phyloP scores from a whole-genome alignment of 2,329 filamentous ascomycete species.

The Fusarium sulawesiense region DNA sequence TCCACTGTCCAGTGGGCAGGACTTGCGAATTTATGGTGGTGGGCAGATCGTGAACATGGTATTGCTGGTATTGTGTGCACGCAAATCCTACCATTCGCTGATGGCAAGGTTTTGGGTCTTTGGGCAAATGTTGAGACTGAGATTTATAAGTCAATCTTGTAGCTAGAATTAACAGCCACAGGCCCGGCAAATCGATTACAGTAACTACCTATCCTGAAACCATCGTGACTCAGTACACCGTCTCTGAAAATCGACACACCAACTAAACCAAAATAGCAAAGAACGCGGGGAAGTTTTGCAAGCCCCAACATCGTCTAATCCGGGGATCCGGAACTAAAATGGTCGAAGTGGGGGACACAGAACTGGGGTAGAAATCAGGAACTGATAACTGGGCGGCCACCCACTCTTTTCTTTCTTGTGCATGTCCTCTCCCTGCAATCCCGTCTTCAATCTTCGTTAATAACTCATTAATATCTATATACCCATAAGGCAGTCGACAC shows the following conservation, averaged over 20 bases:
- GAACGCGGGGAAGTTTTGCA: slow-evolving; percentile 23
- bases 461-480: background rate
- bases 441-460: background rate
- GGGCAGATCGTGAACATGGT: slow-evolving; percentile 69
- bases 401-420: background rate
- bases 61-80: slow-evolving; percentile 64
- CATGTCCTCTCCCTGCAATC: background rate
- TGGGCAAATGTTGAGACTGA: slow-evolving; percentile 55
- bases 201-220: background rate
- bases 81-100: slow-evolving; percentile 64
- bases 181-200: background rate
- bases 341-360: background rate
- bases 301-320: slow-evolving; percentile 7
- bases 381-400: background rate
- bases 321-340: slow-evolving; percentile 21
- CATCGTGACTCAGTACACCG: background rate
- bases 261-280: slow-evolving; percentile 16
- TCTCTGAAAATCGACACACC: background rate
- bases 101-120: slow-evolving; percentile 55
- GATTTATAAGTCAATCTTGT: slow-evolving; percentile 50
- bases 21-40: slow-evolving; percentile 71
- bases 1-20: slow-evolving; percentile 69
- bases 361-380: slow-evolving; percentile 1
- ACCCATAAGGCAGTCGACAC: too few relatives aligned
- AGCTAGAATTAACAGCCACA: background rate